Base-by-base conservation (phyloP, 2,329 filamentous ascomycete species). In the Fusarium nisikadoi region DNA sequence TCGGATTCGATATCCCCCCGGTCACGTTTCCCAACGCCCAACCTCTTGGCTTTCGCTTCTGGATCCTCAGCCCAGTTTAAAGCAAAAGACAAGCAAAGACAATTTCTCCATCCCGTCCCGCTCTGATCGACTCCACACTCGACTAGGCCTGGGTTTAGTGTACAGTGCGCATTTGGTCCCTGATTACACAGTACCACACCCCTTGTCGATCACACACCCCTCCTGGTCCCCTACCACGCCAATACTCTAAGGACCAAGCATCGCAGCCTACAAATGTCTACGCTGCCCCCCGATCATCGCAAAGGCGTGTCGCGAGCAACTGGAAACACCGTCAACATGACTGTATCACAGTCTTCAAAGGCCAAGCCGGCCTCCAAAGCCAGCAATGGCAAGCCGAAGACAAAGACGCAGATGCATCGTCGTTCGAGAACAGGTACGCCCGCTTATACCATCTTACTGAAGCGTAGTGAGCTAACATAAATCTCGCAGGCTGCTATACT, bases 391-490 rank as follows among this genome's bases (percentile, higher is more conserved):
- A 84, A 86, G 78, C 81, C 89, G 72, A 94, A 93, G 84, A 85
- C 89, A 79, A 92, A 93, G 83, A 85, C 90, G 78, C 95, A 97
- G 86, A 94, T 96, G 91, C 95, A 98, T 83, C 91, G 94, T 82
- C 90, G 95, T 79, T 98, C 95, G 83, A 91, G 95, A 84, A 97
- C 94, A 90, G 95, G 95, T 97, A 88, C 66, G 38, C 29, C 36
- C 73, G 79, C 79, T 81, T 81, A 80, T 71, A 80, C 75, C 63
- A 49, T 17, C 20, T 33, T 31, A 50, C 27, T n/a, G 27, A 41
- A 46, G 36, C 35, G 17, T 35, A 38, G 20, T 27, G 36, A 50
- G 49, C 70, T 72, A 54, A 71, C 65, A 12, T 39, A 25, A 63
- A 52, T 65, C 35, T 35, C 70, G 52, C 72, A 90, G 90, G 88